These are phyloP conservation scores for Cystobasidiaceae sp. DNA, from an alignment of 1,284 basidiomycete genomes.

Conservation along the genomic window DNA sequence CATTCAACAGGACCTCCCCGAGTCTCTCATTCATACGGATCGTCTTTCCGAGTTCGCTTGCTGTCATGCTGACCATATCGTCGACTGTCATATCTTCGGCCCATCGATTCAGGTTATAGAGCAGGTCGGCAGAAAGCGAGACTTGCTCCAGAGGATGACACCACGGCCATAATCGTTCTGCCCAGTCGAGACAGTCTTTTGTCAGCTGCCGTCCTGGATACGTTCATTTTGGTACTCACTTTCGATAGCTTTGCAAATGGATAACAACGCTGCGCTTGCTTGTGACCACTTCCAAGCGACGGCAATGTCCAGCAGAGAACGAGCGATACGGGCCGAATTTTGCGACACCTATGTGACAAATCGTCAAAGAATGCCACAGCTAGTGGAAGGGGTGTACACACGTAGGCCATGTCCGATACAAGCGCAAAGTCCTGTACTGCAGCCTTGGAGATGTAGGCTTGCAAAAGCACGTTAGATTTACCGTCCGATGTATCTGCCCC, in stretches of 20 bases:
- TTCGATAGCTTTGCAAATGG: constrained; percentile 70
- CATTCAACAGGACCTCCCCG: constrained; percentile 69
- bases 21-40: constrained; percentile 83
- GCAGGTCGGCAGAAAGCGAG: constrained; percentile 66
- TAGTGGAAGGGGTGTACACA: constrained; percentile 48
- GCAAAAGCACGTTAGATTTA: constrained; percentile 94
- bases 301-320: constrained; percentile 89
- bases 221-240: constrained; percentile 31
- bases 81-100: constrained; percentile 75
- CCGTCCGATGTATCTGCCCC: constrained; percentile 72
- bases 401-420: constrained; percentile 87
- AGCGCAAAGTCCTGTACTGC: constrained; percentile 91
- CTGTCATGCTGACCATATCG: constrained; percentile 69
- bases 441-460: constrained; percentile 78
- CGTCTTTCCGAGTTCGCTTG: constrained; percentile 71
- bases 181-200: not conserved
- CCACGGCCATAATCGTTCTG: constrained; percentile 83
- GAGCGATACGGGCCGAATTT: constrained; percentile 89
- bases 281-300: constrained; percentile 87
- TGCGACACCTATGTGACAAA: constrained; percentile 43
- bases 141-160: constrained; percentile 84
- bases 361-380: constrained; percentile 54
- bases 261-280: constrained; percentile 72
- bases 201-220: not conserved
- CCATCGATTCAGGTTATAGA: constrained; percentile 74